These are phyloP conservation scores for Berkeleyomyces basicola DNA, from an alignment of 2,329 filamentous ascomycete genomes.

Conservation along the genomic window DNA sequence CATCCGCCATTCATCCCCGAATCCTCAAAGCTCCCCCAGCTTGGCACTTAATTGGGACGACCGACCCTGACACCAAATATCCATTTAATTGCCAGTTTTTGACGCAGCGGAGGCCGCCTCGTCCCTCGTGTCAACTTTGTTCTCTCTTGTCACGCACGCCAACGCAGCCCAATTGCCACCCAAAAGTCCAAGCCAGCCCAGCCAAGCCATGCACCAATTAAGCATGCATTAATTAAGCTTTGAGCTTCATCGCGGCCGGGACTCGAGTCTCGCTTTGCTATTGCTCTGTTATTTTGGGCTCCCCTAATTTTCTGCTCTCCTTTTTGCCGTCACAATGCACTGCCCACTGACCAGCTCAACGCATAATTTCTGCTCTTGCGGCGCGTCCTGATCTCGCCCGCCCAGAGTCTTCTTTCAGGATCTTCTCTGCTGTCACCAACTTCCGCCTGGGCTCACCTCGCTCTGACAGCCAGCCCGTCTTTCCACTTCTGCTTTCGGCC, in stretches of 20 bases:
- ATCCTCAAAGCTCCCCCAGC: background rate
- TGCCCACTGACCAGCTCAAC: background rate
- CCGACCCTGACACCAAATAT: background rate
- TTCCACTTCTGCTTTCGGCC: background rate
- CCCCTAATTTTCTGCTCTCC: background rate
- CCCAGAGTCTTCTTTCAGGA: background rate
- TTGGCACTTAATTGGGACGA: background rate
- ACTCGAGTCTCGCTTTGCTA: background rate
- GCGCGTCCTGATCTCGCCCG: background rate
- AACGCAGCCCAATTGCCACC: background rate
- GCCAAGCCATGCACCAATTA: background rate
- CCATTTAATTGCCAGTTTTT: background rate
- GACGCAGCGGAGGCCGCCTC: background rate
- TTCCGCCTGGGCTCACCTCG: background rate
- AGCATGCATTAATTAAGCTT: conserved; percentile 3
- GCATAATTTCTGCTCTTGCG: background rate
- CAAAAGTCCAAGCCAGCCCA: background rate
- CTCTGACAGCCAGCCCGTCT: background rate
- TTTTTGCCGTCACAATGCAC: background rate
- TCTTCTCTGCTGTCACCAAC: background rate
- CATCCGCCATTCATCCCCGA: background rate
- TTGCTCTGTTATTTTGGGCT: background rate
- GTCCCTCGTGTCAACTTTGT: background rate
- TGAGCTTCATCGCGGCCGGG: background rate
- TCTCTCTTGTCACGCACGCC: background rate